Evolutionary conservation across 73 alveolate species (phyloP), one percentile per base, ranked within the genome.

Genomic region (Diophrys sp.): DNA sequence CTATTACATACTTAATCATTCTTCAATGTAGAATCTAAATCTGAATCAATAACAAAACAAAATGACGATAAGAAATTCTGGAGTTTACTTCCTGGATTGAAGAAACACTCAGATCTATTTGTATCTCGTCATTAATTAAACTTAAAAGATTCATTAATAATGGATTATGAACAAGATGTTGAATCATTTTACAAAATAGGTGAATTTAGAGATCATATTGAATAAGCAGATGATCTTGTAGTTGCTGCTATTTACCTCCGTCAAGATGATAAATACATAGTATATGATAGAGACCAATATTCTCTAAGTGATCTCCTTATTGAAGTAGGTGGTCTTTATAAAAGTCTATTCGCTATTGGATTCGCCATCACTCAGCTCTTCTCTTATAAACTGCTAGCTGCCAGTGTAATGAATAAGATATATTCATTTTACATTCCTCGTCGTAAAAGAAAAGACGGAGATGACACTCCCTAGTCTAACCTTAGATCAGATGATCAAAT

Each of bases 321-420:
- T 5, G 23, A 28, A 14, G 31, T 68, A 31, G 75, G 75, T 25
- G 75, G 75, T 26, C 25, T 68, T 68, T 68, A 31, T 25, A 68
- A 68, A 68, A n/a, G 56, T 28, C 24, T 68, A 14, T 68, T 68
- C 24, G 75, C 75, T 23, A 68, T 68, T 28, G 75, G 75, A 1
- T 28, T 68, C 2, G 54, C 31, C 24, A 23, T 68, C 55, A 26
- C 54, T 2, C 2, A 44, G 5, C 5, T 68, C 26, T 68, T 68
- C 24, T 23, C 54, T 28, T 68, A 68, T 28, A 31, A 68, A 28
- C 54, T 68, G 2, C 29, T 68, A 2, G 75, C 31, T 1, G 75
- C 75, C 29, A 26, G 56, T 2, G 24, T 68, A 14, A 68, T 68
- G 75, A 68, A 31, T 29, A 28, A 68, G 55, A 44, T 44, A 44